Base-by-base conservation (phyloP, 805 yeast species). In the Suhomyces faveliae region DNA sequence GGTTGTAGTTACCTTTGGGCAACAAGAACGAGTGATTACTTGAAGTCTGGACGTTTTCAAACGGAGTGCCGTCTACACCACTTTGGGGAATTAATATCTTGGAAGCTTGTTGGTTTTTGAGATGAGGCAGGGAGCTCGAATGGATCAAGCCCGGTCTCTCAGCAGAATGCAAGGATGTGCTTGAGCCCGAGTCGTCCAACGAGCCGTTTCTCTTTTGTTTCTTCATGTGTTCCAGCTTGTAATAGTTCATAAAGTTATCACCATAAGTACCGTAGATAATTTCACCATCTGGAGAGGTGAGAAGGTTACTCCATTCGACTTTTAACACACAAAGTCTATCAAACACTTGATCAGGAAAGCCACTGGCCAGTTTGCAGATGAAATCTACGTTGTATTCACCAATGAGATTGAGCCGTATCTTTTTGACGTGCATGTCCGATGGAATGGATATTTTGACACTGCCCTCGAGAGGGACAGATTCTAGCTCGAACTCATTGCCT, bases 1-100 rank as follows among this genome's bases (percentile, higher is more conserved):
- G 59, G 38, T 73, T 70, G 54, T 79, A 79, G 56, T 79, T 79
- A 1, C 83, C 84, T 47, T 72, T 64, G 1, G 81, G 81, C 23
- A 79, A 60, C 11, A 68, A 60, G 53, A 67, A 79, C 12, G 74
- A 68, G 51, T 65, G 66, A 42, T 54, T 52, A 6, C 57, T 51
- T 3, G 64, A 46, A 2, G 59, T 55, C 23, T 53, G 54, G 2
- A 50, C 47, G 33, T 58, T 51, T n/a, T 66, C 66, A 44, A 76
- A 77, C 4, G 77, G 77, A 10, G 77, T 73, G 7, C 77, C 78
- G 51, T 73, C 77, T 9, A 67, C 50, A 1, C 77, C 77, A 47
- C 68, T 58, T 19, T 58, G 46, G 0, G 76, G 74, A 9, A 48
- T 40, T 29, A 44, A 17, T 40, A 47, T 50, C 20, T 46, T 51